These are phyloP conservation scores for Fomitopsis schrenkii DNA, from an alignment of 1,284 basidiomycete genomes.

Conservation along the genomic window DNA sequence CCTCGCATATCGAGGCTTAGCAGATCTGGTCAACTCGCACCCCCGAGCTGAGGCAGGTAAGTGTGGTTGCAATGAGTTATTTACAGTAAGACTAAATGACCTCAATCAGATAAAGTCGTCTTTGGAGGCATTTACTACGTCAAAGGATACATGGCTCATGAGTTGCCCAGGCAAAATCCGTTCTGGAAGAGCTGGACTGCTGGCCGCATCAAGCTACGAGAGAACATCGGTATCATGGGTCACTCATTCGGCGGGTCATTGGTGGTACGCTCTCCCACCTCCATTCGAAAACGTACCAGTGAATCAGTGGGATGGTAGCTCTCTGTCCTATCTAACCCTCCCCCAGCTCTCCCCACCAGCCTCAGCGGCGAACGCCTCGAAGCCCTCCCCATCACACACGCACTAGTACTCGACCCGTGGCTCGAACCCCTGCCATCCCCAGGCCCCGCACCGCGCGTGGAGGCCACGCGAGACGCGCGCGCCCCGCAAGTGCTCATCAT, in stretches of 20 bases:
- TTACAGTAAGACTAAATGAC: background rate
- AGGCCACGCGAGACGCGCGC: conserved; percentile 9
- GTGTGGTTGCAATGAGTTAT: background rate
- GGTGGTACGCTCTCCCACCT: conserved; percentile 38
- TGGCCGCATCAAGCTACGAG: conserved; percentile 33
- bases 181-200: conserved; percentile 22
- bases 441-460: conserved; percentile 35
- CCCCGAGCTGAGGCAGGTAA: background rate
- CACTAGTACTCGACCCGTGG: conserved; percentile 74
- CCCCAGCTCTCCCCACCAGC: conserved; percentile 22
- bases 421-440: conserved; percentile 65
- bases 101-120: background rate
- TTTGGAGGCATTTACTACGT: conserved; percentile 12
- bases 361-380: conserved; percentile 19
- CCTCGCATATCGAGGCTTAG: conserved; percentile 38
- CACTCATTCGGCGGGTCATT: conserved; percentile 82
- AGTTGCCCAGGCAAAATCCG: conserved; percentile 9
- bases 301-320: conserved; percentile 32
- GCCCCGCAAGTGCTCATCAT: conserved; percentile 53
- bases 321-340: conserved; percentile 47
- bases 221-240: conserved; percentile 52
- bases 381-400: conserved; percentile 48
- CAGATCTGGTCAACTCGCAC: conserved; percentile 11
- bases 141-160: conserved; percentile 5
- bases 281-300: background rate